Conservation (phyloP, 202 grass and related monocot genomes). For the Cymbopogon flexuosus region DNA sequence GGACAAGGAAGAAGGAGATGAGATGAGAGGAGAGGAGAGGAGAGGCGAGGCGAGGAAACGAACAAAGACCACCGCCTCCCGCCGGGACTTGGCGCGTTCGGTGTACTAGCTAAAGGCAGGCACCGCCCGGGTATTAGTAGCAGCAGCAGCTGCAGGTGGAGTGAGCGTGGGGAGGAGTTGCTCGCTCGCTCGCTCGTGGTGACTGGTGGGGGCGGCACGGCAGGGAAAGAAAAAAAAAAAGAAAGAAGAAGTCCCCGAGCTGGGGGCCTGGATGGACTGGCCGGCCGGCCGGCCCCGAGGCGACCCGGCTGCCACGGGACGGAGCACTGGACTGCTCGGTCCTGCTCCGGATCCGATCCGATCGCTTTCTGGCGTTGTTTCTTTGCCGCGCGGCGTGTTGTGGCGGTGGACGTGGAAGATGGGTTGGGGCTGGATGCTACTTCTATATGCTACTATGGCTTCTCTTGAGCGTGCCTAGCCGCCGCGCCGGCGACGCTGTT, state of each 20-base stretch:
- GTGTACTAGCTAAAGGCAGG: slow-evolving; percentile 21
- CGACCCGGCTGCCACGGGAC: background rate
- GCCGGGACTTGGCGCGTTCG: slow-evolving; percentile 15
- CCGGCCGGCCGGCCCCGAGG: background rate
- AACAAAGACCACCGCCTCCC: background rate
- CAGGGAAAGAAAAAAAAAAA: background rate
- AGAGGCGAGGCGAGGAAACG: background rate
- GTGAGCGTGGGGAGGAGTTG: slow-evolving; percentile 5
- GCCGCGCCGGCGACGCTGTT: background rate
- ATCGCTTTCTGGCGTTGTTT: slow-evolving; percentile 28
- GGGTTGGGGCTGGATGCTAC: background rate
- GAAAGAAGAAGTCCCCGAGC: background rate
- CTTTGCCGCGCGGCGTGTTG: background rate
- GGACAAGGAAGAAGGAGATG: background rate
- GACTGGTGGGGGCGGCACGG: slow-evolving; percentile 3
- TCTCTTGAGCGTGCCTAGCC: background rate
- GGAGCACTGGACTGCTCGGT: background rate
- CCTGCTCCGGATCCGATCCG: background rate
- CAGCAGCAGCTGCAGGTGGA: background rate
- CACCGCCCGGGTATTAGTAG: background rate
- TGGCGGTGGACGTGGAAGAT: background rate
- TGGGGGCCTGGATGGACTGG: background rate
- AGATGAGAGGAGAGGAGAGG: too few species aligned
- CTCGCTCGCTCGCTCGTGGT: background rate
- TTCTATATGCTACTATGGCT: background rate